phyloP scores from a whole-genome alignment of 2,329 filamentous ascomycete genomes.

The Parasarocladium wereldwijsianum region DNA sequence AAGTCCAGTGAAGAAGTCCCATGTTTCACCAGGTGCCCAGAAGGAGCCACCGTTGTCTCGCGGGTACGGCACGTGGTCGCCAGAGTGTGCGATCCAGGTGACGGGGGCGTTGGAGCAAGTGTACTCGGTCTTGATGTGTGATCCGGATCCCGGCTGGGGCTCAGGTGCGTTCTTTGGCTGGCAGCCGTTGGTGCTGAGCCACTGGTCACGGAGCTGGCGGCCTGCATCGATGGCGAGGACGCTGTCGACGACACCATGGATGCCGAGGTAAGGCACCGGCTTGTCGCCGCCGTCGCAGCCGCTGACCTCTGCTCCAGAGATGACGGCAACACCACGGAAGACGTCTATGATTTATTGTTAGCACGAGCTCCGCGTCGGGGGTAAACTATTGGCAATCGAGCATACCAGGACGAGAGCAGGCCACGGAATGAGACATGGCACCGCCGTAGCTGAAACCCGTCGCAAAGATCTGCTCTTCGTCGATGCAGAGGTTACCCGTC shows the following conservation, averaged over 20 bases:
- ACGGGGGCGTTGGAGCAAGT: slow-evolving; percentile 12
- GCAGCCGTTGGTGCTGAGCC: slow-evolving; percentile 22
- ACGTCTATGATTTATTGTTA: slow-evolving; percentile 4
- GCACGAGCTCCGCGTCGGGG: background rate
- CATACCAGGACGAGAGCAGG: slow-evolving; percentile 20
- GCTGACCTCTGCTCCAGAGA: slow-evolving; percentile 17
- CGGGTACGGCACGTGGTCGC: slow-evolving; percentile 12
- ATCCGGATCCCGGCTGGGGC: slow-evolving; percentile 7
- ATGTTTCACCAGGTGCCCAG: slow-evolving; percentile 11
- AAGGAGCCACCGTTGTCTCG: slow-evolving; percentile 7
- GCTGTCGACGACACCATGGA: slow-evolving; percentile 22
- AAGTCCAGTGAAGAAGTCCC: slow-evolving; percentile 10
- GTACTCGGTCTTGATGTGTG: slow-evolving; percentile 14
- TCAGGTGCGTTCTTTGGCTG: slow-evolving; percentile 11
- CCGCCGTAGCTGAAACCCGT: slow-evolving; percentile 28
- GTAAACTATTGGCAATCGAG: too few relatives aligned
- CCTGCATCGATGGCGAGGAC: slow-evolving; percentile 19
- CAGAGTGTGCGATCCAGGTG: slow-evolving; percentile 15
- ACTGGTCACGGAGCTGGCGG: slow-evolving; percentile 20
- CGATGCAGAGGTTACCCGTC: slow-evolving; percentile 22
- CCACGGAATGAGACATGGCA: slow-evolving; percentile 24
- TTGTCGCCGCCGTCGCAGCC: slow-evolving; percentile 21
- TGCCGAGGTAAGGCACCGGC: slow-evolving; percentile 23
- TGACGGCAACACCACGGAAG: slow-evolving; percentile 23
- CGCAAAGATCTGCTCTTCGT: slow-evolving; percentile 22